Conservation (phyloP, 106 monocot genomes). For the Dioscorea dumetorum region DNA sequence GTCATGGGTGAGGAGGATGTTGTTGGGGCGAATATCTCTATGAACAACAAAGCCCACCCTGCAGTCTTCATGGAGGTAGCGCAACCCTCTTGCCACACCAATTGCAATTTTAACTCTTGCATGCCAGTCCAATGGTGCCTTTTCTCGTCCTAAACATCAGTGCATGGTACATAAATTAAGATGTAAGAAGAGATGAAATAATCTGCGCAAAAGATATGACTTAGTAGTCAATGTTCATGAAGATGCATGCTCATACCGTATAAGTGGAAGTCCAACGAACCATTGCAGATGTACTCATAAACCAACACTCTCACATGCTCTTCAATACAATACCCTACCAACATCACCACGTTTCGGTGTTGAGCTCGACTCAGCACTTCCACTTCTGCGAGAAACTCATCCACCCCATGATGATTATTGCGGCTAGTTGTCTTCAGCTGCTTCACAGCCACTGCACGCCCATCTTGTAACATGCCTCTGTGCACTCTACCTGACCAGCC, state of each 20-base stretch:
- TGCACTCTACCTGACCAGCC: slow-evolving; percentile 37
- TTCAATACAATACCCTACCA: slow-evolving; percentile 48
- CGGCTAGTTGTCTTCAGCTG: slow-evolving; percentile 17
- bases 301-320: slow-evolving; percentile 28
- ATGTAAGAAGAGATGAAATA: too few species aligned
- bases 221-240: too few species aligned
- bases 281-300: slow-evolving; percentile 58
- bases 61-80: slow-evolving; percentile 70
- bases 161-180: background rate
- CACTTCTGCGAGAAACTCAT: slow-evolving; percentile 44
- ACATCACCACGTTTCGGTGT: slow-evolving; percentile 57
- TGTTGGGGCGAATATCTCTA: slow-evolving; percentile 43
- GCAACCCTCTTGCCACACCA: slow-evolving; percentile 55
- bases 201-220: too few species aligned
- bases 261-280: slow-evolving; percentile 41
- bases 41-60: slow-evolving; percentile 56
- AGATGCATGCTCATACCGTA: slow-evolving; percentile 29
- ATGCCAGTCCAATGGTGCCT: slow-evolving; percentile 20
- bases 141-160: slow-evolving; percentile 7
- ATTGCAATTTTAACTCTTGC: slow-evolving; percentile 41
- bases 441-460: slow-evolving; percentile 54
- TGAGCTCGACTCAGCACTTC: slow-evolving; percentile 61
- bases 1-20: slow-evolving; percentile 69
- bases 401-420: background rate
- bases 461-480: slow-evolving; percentile 42